These are phyloP conservation scores for Sugiyamaella floridensis DNA, from an alignment of 805 yeast species.

Conservation along the genomic window DNA sequence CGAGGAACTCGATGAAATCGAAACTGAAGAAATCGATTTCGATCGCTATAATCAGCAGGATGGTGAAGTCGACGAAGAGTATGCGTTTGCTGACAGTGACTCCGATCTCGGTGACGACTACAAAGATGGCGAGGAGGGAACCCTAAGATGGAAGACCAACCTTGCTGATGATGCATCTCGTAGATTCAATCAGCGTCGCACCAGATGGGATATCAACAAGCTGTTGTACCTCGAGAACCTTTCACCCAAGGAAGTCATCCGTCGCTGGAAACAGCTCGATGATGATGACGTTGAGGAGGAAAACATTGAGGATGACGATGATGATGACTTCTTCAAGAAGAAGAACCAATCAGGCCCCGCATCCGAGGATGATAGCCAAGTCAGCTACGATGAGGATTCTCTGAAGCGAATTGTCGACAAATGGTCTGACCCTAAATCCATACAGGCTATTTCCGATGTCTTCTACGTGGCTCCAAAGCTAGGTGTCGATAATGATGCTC, in stretches of 20 bases:
- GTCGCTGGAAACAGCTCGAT: conserved; percentile 25
- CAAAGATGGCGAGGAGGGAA: conserved; percentile 26
- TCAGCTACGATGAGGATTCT: conserved; percentile 12
- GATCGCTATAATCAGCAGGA: conserved; percentile 11
- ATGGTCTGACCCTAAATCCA: conserved; percentile 18
- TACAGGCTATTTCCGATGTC: conserved; percentile 17
- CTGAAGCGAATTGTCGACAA: conserved; percentile 6
- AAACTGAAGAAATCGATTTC: conserved; percentile 19
- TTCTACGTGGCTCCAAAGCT: conserved; percentile 19
- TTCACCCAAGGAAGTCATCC: conserved; percentile 45
- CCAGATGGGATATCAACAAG: conserved; percentile 74
- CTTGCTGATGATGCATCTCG: conserved; percentile 49
- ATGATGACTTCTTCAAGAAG: conserved; percentile 23
- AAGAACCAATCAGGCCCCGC: conserved; percentile 12
- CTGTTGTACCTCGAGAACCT: conserved; percentile 73
- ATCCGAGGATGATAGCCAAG: conserved; percentile 16
- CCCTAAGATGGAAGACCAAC: conserved; percentile 28
- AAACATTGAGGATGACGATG: conserved; percentile 28
- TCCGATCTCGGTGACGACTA: conserved; percentile 39
- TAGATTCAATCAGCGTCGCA: conserved; percentile 45
- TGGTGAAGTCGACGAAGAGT: conserved; percentile 40
- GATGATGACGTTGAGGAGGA: conserved; percentile 22
- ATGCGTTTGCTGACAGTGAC: conserved; percentile 38
- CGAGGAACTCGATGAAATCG: conserved; percentile 16
- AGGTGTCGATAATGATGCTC: conserved; percentile 23